A percentile compares a stretch with the other conserved stretches of the same genome.
phyloP scores from a whole-genome alignment of 169 alveolate species.

The Cryptosporidium ryanae region DNA sequence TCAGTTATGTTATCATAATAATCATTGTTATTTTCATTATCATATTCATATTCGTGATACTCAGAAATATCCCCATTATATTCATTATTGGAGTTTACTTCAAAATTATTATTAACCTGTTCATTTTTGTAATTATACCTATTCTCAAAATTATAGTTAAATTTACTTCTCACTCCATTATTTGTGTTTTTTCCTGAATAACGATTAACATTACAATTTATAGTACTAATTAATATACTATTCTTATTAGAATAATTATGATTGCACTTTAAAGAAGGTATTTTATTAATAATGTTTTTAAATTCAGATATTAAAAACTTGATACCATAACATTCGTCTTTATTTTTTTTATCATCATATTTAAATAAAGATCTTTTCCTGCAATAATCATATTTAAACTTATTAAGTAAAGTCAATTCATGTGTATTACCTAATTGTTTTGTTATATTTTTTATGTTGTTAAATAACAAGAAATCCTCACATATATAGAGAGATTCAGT shows the following conservation, averaged over 20 bases:
- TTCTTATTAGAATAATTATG: slow-evolving; percentile 27
- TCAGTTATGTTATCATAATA: background rate
- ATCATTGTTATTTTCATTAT: too few relatives aligned
- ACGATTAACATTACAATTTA: slow-evolving; percentile 17
- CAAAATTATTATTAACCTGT: too few relatives aligned
- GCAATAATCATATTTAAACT: slow-evolving; percentile 22
- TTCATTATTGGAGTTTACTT: too few relatives aligned
- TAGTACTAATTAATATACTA: slow-evolving; percentile 15
- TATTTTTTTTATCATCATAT: slow-evolving; percentile 25
- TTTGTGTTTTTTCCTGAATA: too few relatives aligned
- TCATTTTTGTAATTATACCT: too few relatives aligned
- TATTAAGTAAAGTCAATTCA: slow-evolving; percentile 42
- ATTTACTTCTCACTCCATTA: too few relatives aligned
- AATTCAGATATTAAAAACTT: slow-evolving; percentile 1
- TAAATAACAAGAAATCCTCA: slow-evolving; percentile 47
- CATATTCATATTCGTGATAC: too few relatives aligned
- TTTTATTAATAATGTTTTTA: slow-evolving; percentile 15
- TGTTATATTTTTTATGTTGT: background rate
- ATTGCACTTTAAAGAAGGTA: slow-evolving; percentile 65
- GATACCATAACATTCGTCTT: slow-evolving; percentile 7
- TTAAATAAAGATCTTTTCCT: background rate
- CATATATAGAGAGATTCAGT: slow-evolving; percentile 23
- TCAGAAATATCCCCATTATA: too few relatives aligned
- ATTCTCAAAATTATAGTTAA: too few relatives aligned
- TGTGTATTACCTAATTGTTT: background rate